These are phyloP conservation scores for Auxenochlorella protothecoides DNA, from an alignment of 139 green algal species.

Conservation along the genomic window DNA sequence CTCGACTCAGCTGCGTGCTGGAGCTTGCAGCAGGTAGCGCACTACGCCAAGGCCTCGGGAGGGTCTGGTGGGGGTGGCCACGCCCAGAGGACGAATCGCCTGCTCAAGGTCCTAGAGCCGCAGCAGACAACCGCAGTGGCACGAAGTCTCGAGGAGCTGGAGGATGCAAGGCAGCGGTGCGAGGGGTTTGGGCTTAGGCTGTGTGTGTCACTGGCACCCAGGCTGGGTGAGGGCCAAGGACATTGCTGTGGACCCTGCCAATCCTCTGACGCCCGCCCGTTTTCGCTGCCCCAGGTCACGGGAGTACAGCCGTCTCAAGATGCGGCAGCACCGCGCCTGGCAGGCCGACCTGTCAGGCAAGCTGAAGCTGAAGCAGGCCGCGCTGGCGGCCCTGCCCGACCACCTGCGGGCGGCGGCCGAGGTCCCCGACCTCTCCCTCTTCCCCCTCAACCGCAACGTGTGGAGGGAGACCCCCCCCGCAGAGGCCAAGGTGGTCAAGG, in stretches of 20 bases:
- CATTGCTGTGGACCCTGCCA: background rate
- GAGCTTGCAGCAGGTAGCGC: no score
- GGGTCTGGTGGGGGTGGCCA: no score
- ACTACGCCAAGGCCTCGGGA: no score
- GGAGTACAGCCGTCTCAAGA: slow-evolving; percentile 32
- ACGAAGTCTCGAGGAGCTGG: no score
- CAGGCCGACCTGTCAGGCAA: slow-evolving; percentile 33
- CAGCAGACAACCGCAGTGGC: no score
- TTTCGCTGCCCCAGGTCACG: slow-evolving; percentile 16
- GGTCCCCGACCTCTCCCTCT: slow-evolving; percentile 17
- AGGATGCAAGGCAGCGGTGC: background rate
- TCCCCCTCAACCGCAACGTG: slow-evolving; percentile 28
- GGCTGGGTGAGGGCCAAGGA: slow-evolving; percentile 5
- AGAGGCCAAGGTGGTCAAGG: slow-evolving; percentile 4
- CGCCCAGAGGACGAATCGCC: no score
- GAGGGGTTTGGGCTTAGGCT: background rate
- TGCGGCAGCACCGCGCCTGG: slow-evolving; percentile 36
- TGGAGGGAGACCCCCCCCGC: slow-evolving; percentile 33
- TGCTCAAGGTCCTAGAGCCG: no score
- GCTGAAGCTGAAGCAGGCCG: slow-evolving; percentile 32
- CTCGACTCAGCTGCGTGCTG: no score
- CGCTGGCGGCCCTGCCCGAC: slow-evolving; percentile 29
- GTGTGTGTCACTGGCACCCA: background rate
- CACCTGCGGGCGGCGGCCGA: slow-evolving; percentile 19
- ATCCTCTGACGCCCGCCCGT: background rate